A percentile compares a stretch with the other conserved stretches of the same genome.
Conservation (phyloP, 306 rosid genomes). For the Glycyrrhiza uralensis region DNA sequence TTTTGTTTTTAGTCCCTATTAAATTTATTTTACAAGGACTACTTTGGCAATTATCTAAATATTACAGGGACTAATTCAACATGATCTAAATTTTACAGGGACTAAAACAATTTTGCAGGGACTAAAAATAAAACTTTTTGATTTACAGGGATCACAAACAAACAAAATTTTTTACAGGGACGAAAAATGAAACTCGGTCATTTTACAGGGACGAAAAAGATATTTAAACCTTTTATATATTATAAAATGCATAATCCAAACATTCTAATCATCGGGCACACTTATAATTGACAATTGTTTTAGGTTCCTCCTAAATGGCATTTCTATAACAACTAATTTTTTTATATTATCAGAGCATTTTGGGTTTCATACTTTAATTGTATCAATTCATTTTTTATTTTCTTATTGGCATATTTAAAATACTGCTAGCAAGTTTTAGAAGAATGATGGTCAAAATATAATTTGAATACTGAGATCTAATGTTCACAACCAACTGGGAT, state of each 20-base stretch:
- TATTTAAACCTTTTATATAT: too few species aligned
- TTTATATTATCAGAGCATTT: background rate
- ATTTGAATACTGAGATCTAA: background rate
- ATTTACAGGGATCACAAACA: too few species aligned
- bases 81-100: too few species aligned
- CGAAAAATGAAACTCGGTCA: too few species aligned
- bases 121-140: too few species aligned
- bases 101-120: too few species aligned
- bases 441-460: slow-evolving; percentile 2
- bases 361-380: background rate
- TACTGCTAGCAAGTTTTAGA: background rate
- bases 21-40: too few species aligned
- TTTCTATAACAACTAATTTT: background rate
- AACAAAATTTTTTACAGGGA: too few species aligned
- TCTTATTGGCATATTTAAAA: background rate
- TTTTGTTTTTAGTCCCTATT: too few species aligned
- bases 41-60: too few species aligned
- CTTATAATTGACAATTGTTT: background rate
- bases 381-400: background rate
- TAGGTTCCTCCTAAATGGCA: background rate
- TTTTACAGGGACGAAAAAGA: too few species aligned
- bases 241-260: background rate
- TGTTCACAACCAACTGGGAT: background rate
- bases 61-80: too few species aligned
- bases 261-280: background rate